Evolutionary conservation across 177 flowering plant species (phyloP).

Genomic region (Telopea speciosissima): DNA sequence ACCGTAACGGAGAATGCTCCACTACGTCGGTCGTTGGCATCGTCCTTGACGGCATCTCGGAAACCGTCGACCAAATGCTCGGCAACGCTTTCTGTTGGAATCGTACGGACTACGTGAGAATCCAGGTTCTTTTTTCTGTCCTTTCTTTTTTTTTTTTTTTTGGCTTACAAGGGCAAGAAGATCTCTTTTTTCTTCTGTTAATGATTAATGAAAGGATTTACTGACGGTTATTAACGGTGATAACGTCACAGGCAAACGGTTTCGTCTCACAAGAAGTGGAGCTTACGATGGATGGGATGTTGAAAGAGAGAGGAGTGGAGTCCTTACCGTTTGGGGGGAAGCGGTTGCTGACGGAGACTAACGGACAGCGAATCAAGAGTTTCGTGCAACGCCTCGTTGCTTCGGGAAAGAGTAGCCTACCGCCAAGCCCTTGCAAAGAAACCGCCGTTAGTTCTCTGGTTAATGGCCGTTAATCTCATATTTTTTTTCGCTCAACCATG

Average conservation of each 20-base stretch:
- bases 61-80: conserved; percentile 72
- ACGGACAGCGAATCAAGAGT: conserved; percentile 40
- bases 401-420: conserved; percentile 52
- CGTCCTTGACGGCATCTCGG: conserved; percentile 70
- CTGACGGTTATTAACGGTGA: background rate
- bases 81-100: conserved; percentile 77
- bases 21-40: conserved; percentile 46
- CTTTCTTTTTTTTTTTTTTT: background rate
- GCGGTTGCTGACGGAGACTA: conserved; percentile 26
- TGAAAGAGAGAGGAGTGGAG: conserved; percentile 28
- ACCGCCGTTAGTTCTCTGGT: conserved; percentile 48
- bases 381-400: conserved; percentile 83
- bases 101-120: conserved; percentile 48
- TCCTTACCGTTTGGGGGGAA: conserved; percentile 35
- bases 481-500: background rate
- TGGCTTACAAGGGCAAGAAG: no score
- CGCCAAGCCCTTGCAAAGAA: conserved; percentile 75
- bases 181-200: no score
- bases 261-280: conserved; percentile 3
- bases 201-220: background rate
- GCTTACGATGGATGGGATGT: conserved; percentile 4
- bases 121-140: conserved; percentile 19
- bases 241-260: conserved; percentile 18
- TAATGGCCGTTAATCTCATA: conserved; percentile 43
- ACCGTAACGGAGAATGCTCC: conserved; percentile 19